Evolutionary conservation across 208 protist genomes (phyloP).

Genomic region (Zelonia costaricensis): DNA sequence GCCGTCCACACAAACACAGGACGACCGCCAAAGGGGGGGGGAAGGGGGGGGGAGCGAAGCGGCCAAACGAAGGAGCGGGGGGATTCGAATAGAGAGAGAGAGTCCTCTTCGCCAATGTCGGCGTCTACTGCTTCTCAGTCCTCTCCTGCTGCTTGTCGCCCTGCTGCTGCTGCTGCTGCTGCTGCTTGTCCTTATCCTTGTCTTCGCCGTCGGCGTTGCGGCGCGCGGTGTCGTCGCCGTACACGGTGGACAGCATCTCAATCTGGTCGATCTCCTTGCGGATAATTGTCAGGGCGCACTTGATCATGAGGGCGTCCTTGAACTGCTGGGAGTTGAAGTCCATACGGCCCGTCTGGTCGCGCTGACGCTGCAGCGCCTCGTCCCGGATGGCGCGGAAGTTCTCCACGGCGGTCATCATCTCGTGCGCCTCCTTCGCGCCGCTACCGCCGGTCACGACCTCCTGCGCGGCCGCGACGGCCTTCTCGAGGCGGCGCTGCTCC

Average conservation of each 20-base stretch:
- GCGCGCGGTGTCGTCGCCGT: conserved; percentile 29
- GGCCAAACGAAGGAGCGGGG: too few relatives aligned
- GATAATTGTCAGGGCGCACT: conserved; percentile 61
- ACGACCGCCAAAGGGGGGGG: too few relatives aligned
- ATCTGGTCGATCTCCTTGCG: conserved; percentile 62
- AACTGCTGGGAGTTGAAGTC: conserved; percentile 77
- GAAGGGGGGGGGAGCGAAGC: too few relatives aligned
- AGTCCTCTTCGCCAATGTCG: not conserved
- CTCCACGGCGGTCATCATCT: conserved; percentile 35
- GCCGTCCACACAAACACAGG: too few relatives aligned
- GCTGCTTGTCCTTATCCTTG: conserved; percentile 22
- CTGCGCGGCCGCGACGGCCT: conserved; percentile 25
- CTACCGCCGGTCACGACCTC: conserved; percentile 29
- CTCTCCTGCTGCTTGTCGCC: not conserved
- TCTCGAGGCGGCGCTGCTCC: conserved; percentile 31
- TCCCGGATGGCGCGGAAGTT: conserved; percentile 41
- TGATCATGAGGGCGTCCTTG: conserved; percentile 89
- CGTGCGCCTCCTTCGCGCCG: conserved; percentile 28
- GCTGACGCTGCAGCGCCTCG: conserved; percentile 50
- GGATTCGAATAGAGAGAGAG: conserved; percentile 3
- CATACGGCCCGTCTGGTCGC: conserved; percentile 45
- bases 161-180: conserved; percentile 23
- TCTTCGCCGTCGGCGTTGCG: conserved; percentile 11
- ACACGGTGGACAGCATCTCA: conserved; percentile 46
- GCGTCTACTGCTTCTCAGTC: conserved; percentile 10